A percentile compares a stretch with the other conserved stretches of the same genome.
Evolutionary conservation across 2,329 filamentous ascomycete genomes (phyloP).

Genomic region (Nectriaceae sp.): DNA sequence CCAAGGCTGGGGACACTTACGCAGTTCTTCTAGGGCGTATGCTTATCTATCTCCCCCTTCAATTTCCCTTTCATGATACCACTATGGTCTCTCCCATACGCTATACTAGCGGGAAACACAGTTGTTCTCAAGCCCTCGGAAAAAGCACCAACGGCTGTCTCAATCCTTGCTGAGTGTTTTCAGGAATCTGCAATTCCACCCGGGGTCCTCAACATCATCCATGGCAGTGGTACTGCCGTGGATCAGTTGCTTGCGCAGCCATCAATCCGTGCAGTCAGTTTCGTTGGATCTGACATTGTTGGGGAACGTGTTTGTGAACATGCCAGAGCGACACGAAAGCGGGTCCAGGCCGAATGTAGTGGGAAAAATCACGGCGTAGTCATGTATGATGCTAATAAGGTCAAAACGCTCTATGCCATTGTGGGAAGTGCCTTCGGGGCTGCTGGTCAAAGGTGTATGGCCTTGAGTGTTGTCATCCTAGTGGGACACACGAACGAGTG

Average conservation of each 20-base stretch:
- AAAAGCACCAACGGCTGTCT: constrained; percentile 60
- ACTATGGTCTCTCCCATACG: constrained; percentile 18
- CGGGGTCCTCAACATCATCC: constrained; percentile 59
- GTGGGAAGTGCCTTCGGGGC: constrained; percentile 68
- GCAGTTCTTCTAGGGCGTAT: constrained; percentile 7
- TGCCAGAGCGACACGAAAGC: constrained; percentile 67
- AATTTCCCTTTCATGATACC: constrained; percentile 22
- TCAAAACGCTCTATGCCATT: constrained; percentile 66
- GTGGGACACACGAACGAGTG: constrained; percentile 67
- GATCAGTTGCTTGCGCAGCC: constrained; percentile 70
- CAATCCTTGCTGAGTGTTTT: constrained; percentile 63
- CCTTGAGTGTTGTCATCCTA: constrained; percentile 64
- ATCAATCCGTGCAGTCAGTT: constrained; percentile 67
- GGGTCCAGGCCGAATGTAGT: constrained; percentile 69
- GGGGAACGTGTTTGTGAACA: constrained; percentile 69
- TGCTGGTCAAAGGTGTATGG: constrained; percentile 70
- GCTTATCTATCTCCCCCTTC: constrained; percentile 12
- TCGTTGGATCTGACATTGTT: constrained; percentile 68
- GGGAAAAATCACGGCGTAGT: constrained; percentile 72
- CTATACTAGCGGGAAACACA: constrained; percentile 18
- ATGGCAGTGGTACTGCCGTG: constrained; percentile 64
- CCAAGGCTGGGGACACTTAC: background rate
- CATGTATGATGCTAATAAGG: constrained; percentile 69
- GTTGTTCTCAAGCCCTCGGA: constrained; percentile 44
- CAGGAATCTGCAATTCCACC: constrained; percentile 34